A percentile compares a stretch with the other conserved stretches of the same genome.
Evolutionary conservation across 257 asterid genomes (phyloP).

Genomic region (Salvia rosmarinus): DNA sequence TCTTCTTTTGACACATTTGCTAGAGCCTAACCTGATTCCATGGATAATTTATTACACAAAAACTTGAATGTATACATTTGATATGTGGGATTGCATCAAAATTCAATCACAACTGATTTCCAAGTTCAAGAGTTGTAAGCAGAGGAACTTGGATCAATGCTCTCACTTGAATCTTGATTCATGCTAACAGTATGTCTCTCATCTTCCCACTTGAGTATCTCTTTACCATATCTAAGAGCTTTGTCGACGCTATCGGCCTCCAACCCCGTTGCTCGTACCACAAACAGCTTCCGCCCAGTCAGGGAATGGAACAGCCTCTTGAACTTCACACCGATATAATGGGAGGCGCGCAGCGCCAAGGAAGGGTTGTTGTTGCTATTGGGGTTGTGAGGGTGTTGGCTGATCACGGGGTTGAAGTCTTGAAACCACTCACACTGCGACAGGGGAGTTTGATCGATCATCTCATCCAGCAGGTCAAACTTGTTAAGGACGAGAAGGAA

Average conservation of each 20-base stretch:
- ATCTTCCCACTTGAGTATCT: constrained; percentile 76
- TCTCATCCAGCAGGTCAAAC: constrained; percentile 79
- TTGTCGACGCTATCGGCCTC: constrained; percentile 69
- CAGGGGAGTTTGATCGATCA: constrained; percentile 62
- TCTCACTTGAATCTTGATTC: constrained; percentile 59
- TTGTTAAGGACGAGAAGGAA: constrained; percentile 79
- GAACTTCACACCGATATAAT: constrained; percentile 72
- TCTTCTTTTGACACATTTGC: constrained; percentile 15
- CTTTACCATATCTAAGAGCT: constrained; percentile 63
- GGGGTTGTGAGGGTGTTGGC: constrained; percentile 45
- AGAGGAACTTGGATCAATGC: constrained; percentile 67
- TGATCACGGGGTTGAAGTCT: constrained; percentile 72
- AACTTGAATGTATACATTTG: constrained; percentile 28
- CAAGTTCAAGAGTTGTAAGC: constrained; percentile 29
- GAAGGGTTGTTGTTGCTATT: constrained; percentile 50
- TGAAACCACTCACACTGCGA: constrained; percentile 74
- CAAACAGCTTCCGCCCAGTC: constrained; percentile 59
- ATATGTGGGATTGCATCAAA: background rate
- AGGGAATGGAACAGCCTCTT: constrained; percentile 57
- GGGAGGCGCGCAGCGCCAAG: constrained; percentile 74
- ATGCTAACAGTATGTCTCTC: constrained; percentile 42
- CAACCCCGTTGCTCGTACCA: constrained; percentile 65
- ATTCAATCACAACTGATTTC: background rate
- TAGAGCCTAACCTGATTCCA: background rate
- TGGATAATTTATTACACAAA: constrained; percentile 27